Percentiles rank a stretch among this genome's conserved stretches.
Evolutionary conservation across 176 grass and related monocot genomes (phyloP).

Genomic region (Dactylis glomerata): DNA sequence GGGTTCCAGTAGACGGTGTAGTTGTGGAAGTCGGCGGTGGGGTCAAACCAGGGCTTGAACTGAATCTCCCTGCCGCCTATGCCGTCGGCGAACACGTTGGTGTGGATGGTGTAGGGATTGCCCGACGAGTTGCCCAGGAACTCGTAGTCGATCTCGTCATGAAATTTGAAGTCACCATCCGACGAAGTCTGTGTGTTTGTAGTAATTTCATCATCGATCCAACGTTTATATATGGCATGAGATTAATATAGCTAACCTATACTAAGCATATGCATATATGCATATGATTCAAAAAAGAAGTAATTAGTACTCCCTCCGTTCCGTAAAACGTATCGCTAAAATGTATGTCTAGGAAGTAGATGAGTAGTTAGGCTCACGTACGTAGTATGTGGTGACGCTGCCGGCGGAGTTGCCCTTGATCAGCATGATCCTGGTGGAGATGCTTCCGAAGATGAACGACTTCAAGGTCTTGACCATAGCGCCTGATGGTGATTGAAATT

Average conservation of each 20-base stretch:
- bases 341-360: too few species aligned
- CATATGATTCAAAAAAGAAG: not conserved
- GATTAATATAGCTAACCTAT: too few species aligned
- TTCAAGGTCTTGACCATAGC: constrained; percentile 40
- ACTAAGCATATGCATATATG: too few species aligned
- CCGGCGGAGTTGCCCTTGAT: constrained; percentile 55
- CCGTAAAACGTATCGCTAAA: too few species aligned
- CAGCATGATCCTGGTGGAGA: constrained; percentile 58
- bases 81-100: constrained; percentile 66
- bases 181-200: constrained; percentile 35
- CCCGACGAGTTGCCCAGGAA: constrained; percentile 72
- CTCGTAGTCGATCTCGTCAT: constrained; percentile 89
- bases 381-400: constrained; percentile 69
- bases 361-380: constrained; percentile 29
- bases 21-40: constrained; percentile 68
- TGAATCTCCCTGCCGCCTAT: constrained; percentile 54
- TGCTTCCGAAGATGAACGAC: constrained; percentile 59
- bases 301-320: too few species aligned
- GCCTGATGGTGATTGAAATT: constrained; percentile 1
- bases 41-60: constrained; percentile 78
- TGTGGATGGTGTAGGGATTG: constrained; percentile 78
- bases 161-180: not conserved
- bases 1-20: constrained; percentile 90
- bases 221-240: too few species aligned
- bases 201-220: not conserved